Base-by-base conservation (phyloP, 257 asterid genomes). In the Anisodus tanguticus region DNA sequence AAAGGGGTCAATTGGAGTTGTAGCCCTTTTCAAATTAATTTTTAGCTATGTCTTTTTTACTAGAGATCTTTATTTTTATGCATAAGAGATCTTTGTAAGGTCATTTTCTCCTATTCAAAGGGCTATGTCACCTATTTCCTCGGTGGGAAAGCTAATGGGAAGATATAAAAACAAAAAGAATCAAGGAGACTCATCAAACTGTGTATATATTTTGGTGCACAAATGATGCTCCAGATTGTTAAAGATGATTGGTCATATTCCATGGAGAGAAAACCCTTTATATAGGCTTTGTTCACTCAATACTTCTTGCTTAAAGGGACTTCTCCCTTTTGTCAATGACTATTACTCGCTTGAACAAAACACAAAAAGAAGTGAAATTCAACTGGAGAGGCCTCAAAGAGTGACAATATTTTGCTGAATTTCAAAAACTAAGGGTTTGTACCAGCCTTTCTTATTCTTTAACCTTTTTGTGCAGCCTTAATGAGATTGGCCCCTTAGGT, bases 181-280 rank as follows among this genome's bases (percentile, higher is more conserved):
- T 16, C 81, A 26, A 51, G 47, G 69, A 62, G 49, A 77, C 64
- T 77, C 49, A 8, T 26, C 66, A 53, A 53, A 53, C 47, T 31
- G n/a, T 19, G 80, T 22, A 49, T 26, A 39, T 69, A 49, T 49
- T 74, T 51, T 74, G 11, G 13, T 49, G 17, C 45, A 69, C 45
- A 49, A 74, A 74, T 74, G 81, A 74, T 74, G 45, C 31, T 74
- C 81, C 62, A 22, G 62, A 45, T 6, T 22, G 22, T 74, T 19
- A 74, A 49, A 8, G 62, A 74, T 74, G 45, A 74, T 22, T 49
- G 22, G 45, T 53, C 81, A 49, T 45, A 49, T 74, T 26, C 81
- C 80, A 49, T 49, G 59, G 47, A 76, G 81, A 74, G 43, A 74
- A 74, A 22, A 19, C 19, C 80, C 45, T 74, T 49, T 74, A 74